Percentiles rank a stretch among this genome's conserved stretches.
These are phyloP conservation scores for Neurospora sp. DNA, from an alignment of 495 filamentous ascomycete genomes.

Conservation along the genomic window DNA sequence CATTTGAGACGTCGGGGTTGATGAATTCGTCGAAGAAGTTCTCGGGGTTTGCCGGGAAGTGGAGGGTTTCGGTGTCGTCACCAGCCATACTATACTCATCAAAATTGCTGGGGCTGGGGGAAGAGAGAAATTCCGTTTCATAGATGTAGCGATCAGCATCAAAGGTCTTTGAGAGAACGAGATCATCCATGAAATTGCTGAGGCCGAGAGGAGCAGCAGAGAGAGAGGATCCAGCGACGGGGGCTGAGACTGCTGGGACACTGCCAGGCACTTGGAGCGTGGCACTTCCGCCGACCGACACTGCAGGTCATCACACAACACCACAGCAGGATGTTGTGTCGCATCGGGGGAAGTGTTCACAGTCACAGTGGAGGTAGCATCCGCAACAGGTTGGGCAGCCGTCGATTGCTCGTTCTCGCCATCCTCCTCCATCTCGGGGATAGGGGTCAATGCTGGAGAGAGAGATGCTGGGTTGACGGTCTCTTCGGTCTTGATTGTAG, in stretches of 20 bases:
- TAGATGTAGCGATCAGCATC: conserved; percentile 61
- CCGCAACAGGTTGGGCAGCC: conserved; percentile 14
- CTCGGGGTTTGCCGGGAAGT: conserved; percentile 24
- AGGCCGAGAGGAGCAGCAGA: conserved; percentile 51
- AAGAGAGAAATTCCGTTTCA: conserved; percentile 69
- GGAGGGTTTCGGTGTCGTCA: conserved; percentile 52
- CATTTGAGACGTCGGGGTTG: conserved; percentile 34
- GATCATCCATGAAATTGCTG: conserved; percentile 58
- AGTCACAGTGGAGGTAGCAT: conserved; percentile 17
- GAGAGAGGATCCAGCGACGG: conserved; percentile 43
- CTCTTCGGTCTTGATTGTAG: conserved; percentile 22
- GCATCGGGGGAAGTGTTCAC: conserved; percentile 62
- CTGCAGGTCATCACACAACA: conserved; percentile 99
- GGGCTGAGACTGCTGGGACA: conserved; percentile 45
- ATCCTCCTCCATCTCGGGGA: conserved; percentile 26
- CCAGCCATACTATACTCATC: conserved; percentile 78
- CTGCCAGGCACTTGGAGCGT: conserved; percentile 45
- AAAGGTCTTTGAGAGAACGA: conserved; percentile 45
- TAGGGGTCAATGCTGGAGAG: conserved; percentile 38
- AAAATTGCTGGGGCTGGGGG: conserved; percentile 53
- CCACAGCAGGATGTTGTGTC: conserved; percentile 99
- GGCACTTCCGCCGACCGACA: conserved; percentile 72
- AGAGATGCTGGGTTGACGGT: conserved; percentile 47
- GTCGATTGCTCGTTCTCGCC: conserved; percentile 2
- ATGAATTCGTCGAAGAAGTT: conserved; percentile 44